These are phyloP conservation scores for Gossypium ekmanianum DNA, from an alignment of 345 rosid species.

Conservation along the genomic window DNA sequence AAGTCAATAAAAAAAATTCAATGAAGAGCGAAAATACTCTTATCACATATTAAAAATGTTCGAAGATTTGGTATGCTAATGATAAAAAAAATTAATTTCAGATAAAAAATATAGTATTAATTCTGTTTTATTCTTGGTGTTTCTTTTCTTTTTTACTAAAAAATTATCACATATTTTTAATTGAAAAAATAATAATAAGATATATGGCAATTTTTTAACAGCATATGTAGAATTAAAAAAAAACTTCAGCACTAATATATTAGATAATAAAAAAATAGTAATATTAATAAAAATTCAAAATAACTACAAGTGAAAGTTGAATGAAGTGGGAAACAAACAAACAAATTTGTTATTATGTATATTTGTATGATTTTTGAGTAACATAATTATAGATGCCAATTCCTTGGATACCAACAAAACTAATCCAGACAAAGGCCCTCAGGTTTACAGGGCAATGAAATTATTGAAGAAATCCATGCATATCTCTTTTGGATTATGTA, in stretches of 20 bases:
- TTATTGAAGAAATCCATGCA: constrained; percentile 17
- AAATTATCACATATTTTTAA: too few species aligned
- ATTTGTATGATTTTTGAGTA: background rate
- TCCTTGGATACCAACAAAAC: constrained; percentile 30
- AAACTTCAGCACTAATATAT: background rate
- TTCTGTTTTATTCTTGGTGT: too few species aligned
- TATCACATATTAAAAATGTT: too few species aligned
- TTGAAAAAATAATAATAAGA: too few species aligned
- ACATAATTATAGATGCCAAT: constrained; percentile 12
- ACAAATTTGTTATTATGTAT: constrained; percentile 6
- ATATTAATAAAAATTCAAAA: background rate
- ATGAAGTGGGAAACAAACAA: constrained; percentile 23
- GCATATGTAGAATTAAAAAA: too few species aligned
- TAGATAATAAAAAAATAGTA: background rate
- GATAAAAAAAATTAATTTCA: too few species aligned
- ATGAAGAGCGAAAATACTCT: too few species aligned
- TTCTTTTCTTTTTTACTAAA: too few species aligned
- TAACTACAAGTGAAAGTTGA: constrained; percentile 38
- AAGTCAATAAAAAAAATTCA: too few species aligned
- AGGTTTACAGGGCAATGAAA: constrained; percentile 32
- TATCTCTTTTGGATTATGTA: constrained; percentile 6
- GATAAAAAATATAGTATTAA: too few species aligned
- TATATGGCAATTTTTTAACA: too few species aligned
- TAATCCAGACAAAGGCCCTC: constrained; percentile 32
- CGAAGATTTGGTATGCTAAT: too few species aligned